Evolutionary conservation across 139 green algal species (phyloP).

Genomic region (Tetraselmis chui): DNA sequence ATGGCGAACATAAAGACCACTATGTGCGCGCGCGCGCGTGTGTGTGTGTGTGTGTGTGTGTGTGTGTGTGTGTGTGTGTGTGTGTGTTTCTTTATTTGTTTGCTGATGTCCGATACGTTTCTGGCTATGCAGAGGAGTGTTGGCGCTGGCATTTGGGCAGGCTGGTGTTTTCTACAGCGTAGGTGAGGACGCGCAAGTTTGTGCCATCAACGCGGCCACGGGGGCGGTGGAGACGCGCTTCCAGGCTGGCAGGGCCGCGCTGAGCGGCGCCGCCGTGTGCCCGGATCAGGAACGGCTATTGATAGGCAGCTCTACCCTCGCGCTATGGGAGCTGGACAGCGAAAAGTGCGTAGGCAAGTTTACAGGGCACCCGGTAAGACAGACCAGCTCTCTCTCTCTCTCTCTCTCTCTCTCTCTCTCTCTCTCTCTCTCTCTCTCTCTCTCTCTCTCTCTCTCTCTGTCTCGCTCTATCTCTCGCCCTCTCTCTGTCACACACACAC

Average conservation of each 20-base stretch:
- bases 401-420: not conserved
- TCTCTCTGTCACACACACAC: no score
- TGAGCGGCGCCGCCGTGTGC: not conserved
- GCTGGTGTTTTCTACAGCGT: not conserved
- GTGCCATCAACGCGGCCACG: not conserved
- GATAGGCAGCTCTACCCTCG: constrained; percentile 36
- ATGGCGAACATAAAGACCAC: no score
- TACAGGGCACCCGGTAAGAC: constrained; percentile 53
- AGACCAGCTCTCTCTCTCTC: not conserved
- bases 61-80: no score
- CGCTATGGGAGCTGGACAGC: constrained; percentile 42
- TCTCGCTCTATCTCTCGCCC: no score
- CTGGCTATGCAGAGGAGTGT: not conserved
- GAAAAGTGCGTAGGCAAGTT: constrained; percentile 44
- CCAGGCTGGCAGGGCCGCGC: not conserved
- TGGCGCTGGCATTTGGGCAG: not conserved
- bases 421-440: not conserved
- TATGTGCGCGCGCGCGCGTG: not conserved
- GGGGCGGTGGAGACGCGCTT: not conserved
- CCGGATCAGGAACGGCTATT: constrained; percentile 34
- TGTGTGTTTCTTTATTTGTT: no score
- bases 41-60: not conserved
- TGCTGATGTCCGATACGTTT: no score
- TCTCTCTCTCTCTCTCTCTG: no score
- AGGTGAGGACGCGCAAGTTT: not conserved